These are phyloP conservation scores for Leptographium lundbergii DNA, from an alignment of 2,329 filamentous ascomycete species.

Conservation along the genomic window DNA sequence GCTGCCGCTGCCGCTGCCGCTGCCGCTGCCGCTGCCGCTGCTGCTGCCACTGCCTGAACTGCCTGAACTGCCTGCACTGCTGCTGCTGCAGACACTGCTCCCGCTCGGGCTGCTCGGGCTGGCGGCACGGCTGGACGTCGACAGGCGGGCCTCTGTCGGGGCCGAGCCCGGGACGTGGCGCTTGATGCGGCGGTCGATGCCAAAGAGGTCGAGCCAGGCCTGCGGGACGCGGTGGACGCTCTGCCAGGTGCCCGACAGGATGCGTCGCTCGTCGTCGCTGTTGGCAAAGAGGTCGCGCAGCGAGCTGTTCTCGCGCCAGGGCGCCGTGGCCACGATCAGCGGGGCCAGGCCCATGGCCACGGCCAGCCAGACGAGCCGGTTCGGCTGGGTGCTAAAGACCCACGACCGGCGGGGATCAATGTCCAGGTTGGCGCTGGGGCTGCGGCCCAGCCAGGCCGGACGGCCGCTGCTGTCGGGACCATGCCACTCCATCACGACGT, in stretches of 20 bases:
- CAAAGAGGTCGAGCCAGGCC: slow-evolving; percentile 12
- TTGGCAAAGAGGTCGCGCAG: slow-evolving; percentile 10
- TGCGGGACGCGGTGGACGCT: slow-evolving; percentile 9
- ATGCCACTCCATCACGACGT: slow-evolving; percentile 1
- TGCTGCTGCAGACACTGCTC: background rate
- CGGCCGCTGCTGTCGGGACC: no score
- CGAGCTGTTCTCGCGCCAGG: slow-evolving; percentile 9
- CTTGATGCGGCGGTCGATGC: slow-evolving; percentile 4
- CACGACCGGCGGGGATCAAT: slow-evolving; percentile 12
- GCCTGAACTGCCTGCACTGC: no score
- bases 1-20: background rate
- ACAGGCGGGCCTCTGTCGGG: no score
- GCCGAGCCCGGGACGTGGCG: background rate
- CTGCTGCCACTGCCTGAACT: background rate
- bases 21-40: background rate
- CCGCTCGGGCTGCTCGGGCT: background rate
- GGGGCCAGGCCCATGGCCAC: slow-evolving; percentile 12
- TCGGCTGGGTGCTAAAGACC: slow-evolving; percentile 13
- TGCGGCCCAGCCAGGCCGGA: background rate
- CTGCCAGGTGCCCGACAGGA: slow-evolving; percentile 10
- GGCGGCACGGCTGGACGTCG: background rate
- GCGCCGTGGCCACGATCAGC: slow-evolving; percentile 10
- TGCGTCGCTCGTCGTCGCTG: slow-evolving; percentile 11
- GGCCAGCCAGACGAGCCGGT: slow-evolving; percentile 13
- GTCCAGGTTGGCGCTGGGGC: slow-evolving; percentile 4